These are phyloP conservation scores for Diddensiella santjacobensis DNA, from an alignment of 805 yeast species.

Conservation along the genomic window DNA sequence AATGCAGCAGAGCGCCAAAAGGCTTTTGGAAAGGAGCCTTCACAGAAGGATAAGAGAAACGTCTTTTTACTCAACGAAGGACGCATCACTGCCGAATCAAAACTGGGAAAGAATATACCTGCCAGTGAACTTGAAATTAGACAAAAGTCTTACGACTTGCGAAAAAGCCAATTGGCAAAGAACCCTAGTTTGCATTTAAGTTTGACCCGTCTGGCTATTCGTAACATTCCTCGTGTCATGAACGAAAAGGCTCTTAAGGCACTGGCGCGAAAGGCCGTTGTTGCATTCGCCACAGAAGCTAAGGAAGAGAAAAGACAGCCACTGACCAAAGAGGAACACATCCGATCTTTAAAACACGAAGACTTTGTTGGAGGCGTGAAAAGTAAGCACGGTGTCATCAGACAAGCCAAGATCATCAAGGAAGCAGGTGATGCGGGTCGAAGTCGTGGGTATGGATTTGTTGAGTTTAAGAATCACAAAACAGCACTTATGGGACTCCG, in stretches of 20 bases:
- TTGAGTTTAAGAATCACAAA: constrained; percentile 89
- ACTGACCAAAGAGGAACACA: constrained; percentile 80
- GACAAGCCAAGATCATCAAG: constrained; percentile 89
- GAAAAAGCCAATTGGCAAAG: constrained; percentile 85
- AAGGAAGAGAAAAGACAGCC: constrained; percentile 72
- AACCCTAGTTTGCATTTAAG: constrained; percentile 90
- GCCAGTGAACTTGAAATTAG: constrained; percentile 78
- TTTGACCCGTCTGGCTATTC: constrained; percentile 89
- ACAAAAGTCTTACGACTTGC: constrained; percentile 77
- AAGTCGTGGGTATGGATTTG: constrained; percentile 94
- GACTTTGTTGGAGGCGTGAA: constrained; percentile 30
- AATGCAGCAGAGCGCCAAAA: constrained; percentile 72
- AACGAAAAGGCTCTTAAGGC: constrained; percentile 84
- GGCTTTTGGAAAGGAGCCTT: constrained; percentile 72
- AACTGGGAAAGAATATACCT: constrained; percentile 65
- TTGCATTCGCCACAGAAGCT: constrained; percentile 89
- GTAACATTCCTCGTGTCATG: constrained; percentile 93
- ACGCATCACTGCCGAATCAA: constrained; percentile 75
- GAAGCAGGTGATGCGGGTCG: constrained; percentile 85
- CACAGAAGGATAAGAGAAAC: constrained; percentile 78
- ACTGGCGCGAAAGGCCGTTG: constrained; percentile 90
- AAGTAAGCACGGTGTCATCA: constrained; percentile 84
- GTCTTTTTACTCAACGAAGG: constrained; percentile 90
- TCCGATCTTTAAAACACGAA: constrained; percentile 71
- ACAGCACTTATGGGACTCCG: constrained; percentile 92